Conservation (phyloP, 2,329 filamentous ascomycete species). For the Purpureocillium takamizusanense region DNA sequence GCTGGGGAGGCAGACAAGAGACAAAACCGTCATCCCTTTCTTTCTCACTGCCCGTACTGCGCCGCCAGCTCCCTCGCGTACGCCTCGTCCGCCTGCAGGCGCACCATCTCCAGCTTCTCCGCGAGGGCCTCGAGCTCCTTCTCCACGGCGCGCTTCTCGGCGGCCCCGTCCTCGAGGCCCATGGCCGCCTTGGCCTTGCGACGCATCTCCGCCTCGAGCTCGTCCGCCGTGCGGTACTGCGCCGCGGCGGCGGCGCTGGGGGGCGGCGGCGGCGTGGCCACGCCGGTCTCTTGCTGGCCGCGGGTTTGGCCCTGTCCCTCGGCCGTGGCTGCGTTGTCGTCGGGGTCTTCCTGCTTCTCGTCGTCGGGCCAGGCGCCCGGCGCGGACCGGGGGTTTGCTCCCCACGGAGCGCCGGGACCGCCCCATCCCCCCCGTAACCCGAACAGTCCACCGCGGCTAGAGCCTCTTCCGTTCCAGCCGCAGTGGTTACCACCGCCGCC, state of each 20-base stretch:
- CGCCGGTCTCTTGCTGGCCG: conserved; percentile 1
- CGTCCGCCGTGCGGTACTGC: conserved; percentile 26
- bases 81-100: conserved; percentile 36
- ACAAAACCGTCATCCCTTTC: too few species aligned
- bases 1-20: too few species aligned
- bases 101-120: conserved; percentile 25
- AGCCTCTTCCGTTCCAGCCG: background rate
- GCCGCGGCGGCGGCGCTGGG: conserved; percentile 17
- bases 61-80: conserved; percentile 32
- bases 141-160: conserved; percentile 15
- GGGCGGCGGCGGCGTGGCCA: conserved; percentile 7
- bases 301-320: too few species aligned
- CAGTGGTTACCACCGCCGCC: background rate
- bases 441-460: background rate
- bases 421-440: too few species aligned
- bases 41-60: background rate
- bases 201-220: conserved; percentile 23
- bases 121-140: conserved; percentile 29
- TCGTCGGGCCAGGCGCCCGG: conserved; percentile 26
- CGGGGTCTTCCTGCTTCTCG: conserved; percentile 7
- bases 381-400: conserved; percentile 2
- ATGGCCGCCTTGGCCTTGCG: conserved; percentile 18
- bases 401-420: background rate
- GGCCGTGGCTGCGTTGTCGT: too few species aligned
- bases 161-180: conserved; percentile 11